Base-by-base conservation (phyloP, 208 protist species). In the Leishmania tropica region DNA sequence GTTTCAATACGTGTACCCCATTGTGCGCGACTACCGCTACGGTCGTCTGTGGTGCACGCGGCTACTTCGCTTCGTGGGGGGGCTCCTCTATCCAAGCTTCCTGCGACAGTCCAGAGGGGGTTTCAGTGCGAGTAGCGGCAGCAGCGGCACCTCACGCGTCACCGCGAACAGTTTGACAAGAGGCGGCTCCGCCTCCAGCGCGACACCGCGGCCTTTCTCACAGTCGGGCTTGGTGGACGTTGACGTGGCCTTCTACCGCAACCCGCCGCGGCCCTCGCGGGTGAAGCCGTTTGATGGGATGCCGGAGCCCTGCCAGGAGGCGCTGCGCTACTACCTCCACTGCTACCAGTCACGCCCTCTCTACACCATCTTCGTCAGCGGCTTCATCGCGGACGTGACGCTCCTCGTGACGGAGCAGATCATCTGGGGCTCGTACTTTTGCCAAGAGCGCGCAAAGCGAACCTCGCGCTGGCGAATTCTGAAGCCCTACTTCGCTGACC, bases 11-110 rank as follows among this genome's bases (percentile, higher is more conserved):
- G 40, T 91, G 24, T 91, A 89, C 76, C 84, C 87, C 1, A 75
- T 89, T 37, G 86, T 96, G 17, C 86, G 90, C 37, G 85, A 95
- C 60, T 93, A 95, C 78, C 89, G 85, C 58, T 94, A 94, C 84
- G 79, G 51, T 28, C 83, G 84, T 24, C 88, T 80, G 47, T 94
- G 90, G 88, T 13, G 89, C 42, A 94, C 90, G 58, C 90, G 88
- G 3, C 19, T 84, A 3, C 71, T 91, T 24, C 81, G 83, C 28
- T 71, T 24, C 1, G 67, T 87, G 3, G 86, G 78, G 10, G 79
- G 79, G 5, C 11, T 88, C 7, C 51, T 93, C 48, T 79, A 79
- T 67, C 92, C 90, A 21, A n/a, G 37, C 21, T 83, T 87, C n/a
- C 37, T 93, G 5, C 78, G 81, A 67, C 78, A 67, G 15, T 24